Evolutionary conservation across 73 alveolate species (phyloP), one percentile per base, ranked within the genome.

Genomic region (Urostyla sp.): DNA sequence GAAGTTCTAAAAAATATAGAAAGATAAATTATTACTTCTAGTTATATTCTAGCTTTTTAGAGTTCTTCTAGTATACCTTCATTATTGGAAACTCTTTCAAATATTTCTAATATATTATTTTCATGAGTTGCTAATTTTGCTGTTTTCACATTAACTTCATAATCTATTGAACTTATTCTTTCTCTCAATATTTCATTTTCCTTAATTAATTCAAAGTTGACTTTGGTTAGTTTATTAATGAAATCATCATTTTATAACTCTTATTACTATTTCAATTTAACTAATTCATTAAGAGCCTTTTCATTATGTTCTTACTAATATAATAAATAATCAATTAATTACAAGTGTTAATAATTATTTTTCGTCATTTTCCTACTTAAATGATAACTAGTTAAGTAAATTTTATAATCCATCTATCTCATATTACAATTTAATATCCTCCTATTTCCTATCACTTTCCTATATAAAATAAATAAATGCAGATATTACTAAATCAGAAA

Each of bases 141-240:
- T 16, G 59, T 66, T 20, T 40, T 37, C 5, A 16, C 27, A 20
- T 37, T 66, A 21, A 40, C 50, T 7, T 11, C 2, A 28, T 40
- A 40, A 37, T 37, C 63, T 21, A 66, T 16, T 24, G 37, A 45
- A 8, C 58, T 8, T 6, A 15, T 37, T 24, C 44, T 66, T 44
- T 66, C 63, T 66, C 80, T 66, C 46, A 66, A 24, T 44, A 40
- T 46, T 8, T 40, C 80, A 7, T 40, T 40, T n/a, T 66, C 34
- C 26, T 66, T 43, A 21, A 66, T 28, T 13, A 37, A 4, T 37
- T 66, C 23, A 24, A 26, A 15, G 30, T 66, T 11, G 30, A 11
- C 18, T 11, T 11, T 20, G 5, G 59, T 44, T 21, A 66, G 16
- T n/a, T 66, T 2, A 27, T 66, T 63, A 44, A 66, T 66, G 45